These are phyloP conservation scores for Russula lepida DNA, from an alignment of 768 basidiomycete genomes.

Conservation along the genomic window DNA sequence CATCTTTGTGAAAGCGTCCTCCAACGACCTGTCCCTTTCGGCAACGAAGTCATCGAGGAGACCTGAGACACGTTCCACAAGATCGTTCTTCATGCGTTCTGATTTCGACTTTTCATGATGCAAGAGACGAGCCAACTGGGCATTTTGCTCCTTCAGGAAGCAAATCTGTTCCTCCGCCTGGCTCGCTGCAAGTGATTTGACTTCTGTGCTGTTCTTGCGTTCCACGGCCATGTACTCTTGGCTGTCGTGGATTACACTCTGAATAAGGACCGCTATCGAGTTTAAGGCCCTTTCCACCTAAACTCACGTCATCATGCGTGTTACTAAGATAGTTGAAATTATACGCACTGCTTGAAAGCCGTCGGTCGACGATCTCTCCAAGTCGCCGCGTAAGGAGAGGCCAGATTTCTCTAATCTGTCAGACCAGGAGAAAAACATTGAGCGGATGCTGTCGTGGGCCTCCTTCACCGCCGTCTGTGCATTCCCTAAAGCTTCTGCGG, in stretches of 20 bases:
- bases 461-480: conserved; percentile 45
- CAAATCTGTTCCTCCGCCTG: conserved; percentile 45
- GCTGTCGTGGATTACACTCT: conserved; percentile 50
- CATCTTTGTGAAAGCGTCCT: conserved; percentile 46
- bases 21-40: conserved; percentile 58
- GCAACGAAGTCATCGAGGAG: conserved; percentile 64
- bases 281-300: conserved; percentile 52
- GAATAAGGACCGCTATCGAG: conserved; percentile 50
- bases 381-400: conserved; percentile 39
- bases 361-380: conserved; percentile 36
- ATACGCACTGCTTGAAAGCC: conserved; percentile 39
- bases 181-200: conserved; percentile 40
- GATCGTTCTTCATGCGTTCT: conserved; percentile 58
- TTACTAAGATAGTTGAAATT: not conserved
- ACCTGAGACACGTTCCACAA: conserved; percentile 66
- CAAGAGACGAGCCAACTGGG: conserved; percentile 48
- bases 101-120: conserved; percentile 58
- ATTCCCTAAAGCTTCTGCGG: conserved; percentile 41
- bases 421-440: conserved; percentile 48
- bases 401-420: conserved; percentile 42
- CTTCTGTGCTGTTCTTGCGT: conserved; percentile 40
- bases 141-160: conserved; percentile 65
- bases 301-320: not conserved
- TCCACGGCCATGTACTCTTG: conserved; percentile 50
- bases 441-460: conserved; percentile 44